Conservation (phyloP, 441 rosid species). For the Manihot esculenta region DNA sequence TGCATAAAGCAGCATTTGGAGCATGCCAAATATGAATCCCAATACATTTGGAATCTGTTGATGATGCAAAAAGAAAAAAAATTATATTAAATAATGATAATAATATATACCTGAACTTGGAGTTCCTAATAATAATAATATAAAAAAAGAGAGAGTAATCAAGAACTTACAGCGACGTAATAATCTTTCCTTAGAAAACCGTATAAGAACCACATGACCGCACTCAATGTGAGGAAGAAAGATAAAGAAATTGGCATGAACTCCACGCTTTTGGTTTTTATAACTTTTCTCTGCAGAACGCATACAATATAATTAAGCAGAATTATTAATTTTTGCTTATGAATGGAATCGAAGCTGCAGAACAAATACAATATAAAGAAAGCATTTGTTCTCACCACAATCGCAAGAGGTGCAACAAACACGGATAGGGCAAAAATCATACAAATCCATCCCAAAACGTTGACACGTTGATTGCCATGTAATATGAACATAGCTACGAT, state of each 20-base stretch:
- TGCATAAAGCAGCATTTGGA: conserved; percentile 70
- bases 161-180: conserved; percentile 57
- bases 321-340: too few relatives aligned
- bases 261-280: conserved; percentile 78
- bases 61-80: not conserved
- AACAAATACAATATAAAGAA: too few relatives aligned
- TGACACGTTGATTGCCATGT: conserved; percentile 37
- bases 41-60: conserved; percentile 67
- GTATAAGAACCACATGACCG: conserved; percentile 84
- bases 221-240: conserved; percentile 71
- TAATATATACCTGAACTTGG: too few relatives aligned
- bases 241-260: conserved; percentile 80
- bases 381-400: conserved; percentile 36
- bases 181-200: conserved; percentile 62
- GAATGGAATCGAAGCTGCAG: too few relatives aligned
- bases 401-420: conserved; percentile 68
- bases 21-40: conserved; percentile 63
- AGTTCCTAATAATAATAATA: too few relatives aligned
- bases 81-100: too few relatives aligned
- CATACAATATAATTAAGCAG: not conserved
- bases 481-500: conserved; percentile 39
- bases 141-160: not conserved
- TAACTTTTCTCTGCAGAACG: conserved; percentile 62
- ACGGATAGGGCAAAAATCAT: conserved; percentile 58
- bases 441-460: conserved; percentile 67